Percentiles rank a stretch among this genome's conserved stretches.
These are phyloP conservation scores for Penicillium cosmopolitanum DNA, from an alignment of 495 filamentous ascomycete genomes.

Conservation along the genomic window DNA sequence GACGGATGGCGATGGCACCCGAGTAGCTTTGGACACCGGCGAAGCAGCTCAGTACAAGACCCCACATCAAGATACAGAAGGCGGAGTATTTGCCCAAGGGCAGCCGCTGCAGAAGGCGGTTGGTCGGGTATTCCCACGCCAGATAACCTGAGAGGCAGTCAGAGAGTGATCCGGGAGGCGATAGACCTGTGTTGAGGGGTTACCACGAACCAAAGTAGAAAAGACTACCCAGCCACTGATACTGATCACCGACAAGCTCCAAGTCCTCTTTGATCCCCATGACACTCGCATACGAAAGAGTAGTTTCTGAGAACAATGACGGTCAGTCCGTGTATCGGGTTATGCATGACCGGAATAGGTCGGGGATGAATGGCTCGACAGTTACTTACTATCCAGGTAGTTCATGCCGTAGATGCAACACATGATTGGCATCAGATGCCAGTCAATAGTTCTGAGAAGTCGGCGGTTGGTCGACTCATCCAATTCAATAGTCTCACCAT, in stretches of 20 bases:
- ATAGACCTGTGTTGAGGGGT: neutral
- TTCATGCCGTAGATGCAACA: slow-evolving; percentile 67
- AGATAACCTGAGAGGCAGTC: slow-evolving; percentile 52
- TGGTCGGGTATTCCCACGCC: slow-evolving; percentile 67
- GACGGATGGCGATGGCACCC: slow-evolving; percentile 59
- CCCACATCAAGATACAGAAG: slow-evolving; percentile 62
- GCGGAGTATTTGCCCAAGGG: slow-evolving; percentile 64
- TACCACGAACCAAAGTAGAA: slow-evolving; percentile 61
- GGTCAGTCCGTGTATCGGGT: neutral
- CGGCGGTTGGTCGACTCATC: slow-evolving; percentile 59
- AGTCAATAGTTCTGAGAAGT: slow-evolving; percentile 60
- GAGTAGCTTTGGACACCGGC: slow-evolving; percentile 52
- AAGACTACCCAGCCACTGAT: slow-evolving; percentile 59
- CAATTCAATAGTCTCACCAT: slow-evolving; percentile 54
- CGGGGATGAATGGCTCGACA: neutral
- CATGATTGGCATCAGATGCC: slow-evolving; percentile 64
- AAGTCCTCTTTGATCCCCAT: slow-evolving; percentile 63
- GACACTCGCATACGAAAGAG: slow-evolving; percentile 63
- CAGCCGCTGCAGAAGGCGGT: slow-evolving; percentile 59
- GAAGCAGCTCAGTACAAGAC: slow-evolving; percentile 55
- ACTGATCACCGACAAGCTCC: slow-evolving; percentile 43
- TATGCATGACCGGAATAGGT: neutral
- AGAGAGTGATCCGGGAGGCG: neutral
- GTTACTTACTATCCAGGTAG: slow-evolving; percentile 58
- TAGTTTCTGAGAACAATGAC: slow-evolving; percentile 48